phyloP scores from a whole-genome alignment of 495 filamentous ascomycete genomes.

The Xylaria acuta region DNA sequence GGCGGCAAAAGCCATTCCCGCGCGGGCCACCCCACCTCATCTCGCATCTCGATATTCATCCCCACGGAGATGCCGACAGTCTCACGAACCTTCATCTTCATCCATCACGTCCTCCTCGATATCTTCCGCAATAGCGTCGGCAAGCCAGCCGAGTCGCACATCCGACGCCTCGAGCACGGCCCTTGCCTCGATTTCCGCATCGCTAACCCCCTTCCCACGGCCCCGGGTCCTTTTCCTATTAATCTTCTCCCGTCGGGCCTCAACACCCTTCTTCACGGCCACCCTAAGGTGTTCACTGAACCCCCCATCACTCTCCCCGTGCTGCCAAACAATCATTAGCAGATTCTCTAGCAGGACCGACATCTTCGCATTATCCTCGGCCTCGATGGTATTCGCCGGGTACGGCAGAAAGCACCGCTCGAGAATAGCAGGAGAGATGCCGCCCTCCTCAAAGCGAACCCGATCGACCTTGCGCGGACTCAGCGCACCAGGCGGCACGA shows the following conservation, averaged over 20 bases:
- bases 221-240: conserved; percentile 57
- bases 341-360: conserved; percentile 77
- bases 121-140: conserved; percentile 40
- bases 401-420: conserved; percentile 75
- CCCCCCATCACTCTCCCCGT: conserved; percentile 42
- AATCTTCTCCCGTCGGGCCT: conserved; percentile 58
- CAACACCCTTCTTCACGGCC: conserved; percentile 69
- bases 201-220: conserved; percentile 42
- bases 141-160: conserved; percentile 45
- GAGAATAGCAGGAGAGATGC: conserved; percentile 64
- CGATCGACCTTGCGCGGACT: conserved; percentile 51
- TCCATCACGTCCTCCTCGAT: conserved; percentile 35
- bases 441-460: conserved; percentile 42
- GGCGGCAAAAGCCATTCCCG: too few species aligned
- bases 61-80: not conserved
- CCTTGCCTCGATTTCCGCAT: conserved; percentile 43
- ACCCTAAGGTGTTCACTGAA: conserved; percentile 54
- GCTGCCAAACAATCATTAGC: conserved; percentile 61
- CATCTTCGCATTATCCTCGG: conserved; percentile 80
- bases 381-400: conserved; percentile 65
- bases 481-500: conserved; percentile 66
- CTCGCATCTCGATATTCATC: not conserved
- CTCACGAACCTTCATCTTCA: conserved; percentile 35
- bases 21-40: too few species aligned
- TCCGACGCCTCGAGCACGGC: conserved; percentile 46